phyloP scores from a whole-genome alignment of 2,329 filamentous ascomycete genomes.

The Aspergillus proliferans region DNA sequence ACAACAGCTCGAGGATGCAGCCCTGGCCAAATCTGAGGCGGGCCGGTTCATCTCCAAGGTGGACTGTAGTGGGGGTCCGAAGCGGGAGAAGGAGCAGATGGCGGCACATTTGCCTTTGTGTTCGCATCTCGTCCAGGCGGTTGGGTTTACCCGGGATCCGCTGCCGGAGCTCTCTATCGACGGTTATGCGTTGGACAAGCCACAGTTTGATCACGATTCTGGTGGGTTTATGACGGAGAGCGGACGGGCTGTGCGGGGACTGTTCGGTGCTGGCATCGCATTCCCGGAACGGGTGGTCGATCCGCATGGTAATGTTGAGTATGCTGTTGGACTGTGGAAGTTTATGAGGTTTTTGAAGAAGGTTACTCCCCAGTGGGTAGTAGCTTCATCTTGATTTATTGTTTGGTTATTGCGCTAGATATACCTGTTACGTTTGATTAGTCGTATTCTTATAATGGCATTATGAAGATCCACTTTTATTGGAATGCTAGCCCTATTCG shows the following conservation, averaged over 20 bases:
- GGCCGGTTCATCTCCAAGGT: conserved; percentile 44
- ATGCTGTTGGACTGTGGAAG: conserved; percentile 59
- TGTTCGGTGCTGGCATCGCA: conserved; percentile 59
- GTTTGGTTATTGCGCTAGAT: background rate
- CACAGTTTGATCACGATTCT: conserved; percentile 27
- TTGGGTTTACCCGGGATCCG: conserved; percentile 50
- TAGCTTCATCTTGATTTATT: conserved; percentile 1
- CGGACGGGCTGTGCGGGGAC: conserved; percentile 41
- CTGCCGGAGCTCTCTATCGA: conserved; percentile 43
- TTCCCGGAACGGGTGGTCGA: conserved; percentile 57
- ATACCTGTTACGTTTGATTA: background rate
- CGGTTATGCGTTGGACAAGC: conserved; percentile 16
- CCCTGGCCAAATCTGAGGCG: conserved; percentile 41
- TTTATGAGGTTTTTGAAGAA: conserved; percentile 59
- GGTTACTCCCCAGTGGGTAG: conserved; percentile 47
- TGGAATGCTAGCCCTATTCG: too few relatives aligned
- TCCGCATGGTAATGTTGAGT: conserved; percentile 56
- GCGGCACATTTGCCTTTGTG: conserved; percentile 44
- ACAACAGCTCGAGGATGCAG: conserved; percentile 51
- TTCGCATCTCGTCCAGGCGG: conserved; percentile 52
- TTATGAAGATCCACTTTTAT: background rate
- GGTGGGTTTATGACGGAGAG: conserved; percentile 45
- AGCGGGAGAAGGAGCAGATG: conserved; percentile 42
- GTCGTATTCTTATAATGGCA: background rate
- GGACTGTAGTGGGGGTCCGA: conserved; percentile 37